Percentiles rank a stretch among this genome's conserved stretches.
Conservation (phyloP, 1,139 yeast species). For the Taphrina flavorubra region DNA sequence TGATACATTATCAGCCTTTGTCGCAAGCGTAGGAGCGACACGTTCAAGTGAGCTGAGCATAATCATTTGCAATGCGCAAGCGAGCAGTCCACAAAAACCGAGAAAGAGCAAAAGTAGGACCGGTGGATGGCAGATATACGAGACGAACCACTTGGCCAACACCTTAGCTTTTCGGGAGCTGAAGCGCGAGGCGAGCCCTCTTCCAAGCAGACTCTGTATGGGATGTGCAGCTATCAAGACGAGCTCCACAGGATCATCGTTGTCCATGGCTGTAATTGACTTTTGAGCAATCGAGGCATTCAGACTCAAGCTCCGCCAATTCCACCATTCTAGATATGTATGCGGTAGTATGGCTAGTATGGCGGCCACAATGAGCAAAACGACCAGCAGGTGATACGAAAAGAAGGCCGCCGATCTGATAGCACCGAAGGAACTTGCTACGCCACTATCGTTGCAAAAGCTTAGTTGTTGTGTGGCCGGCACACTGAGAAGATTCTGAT, state of each 20-base stretch:
- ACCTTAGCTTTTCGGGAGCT: conserved; percentile 14
- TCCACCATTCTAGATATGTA: conserved; percentile 56
- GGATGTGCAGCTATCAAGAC: conserved; percentile 45
- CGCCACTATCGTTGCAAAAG: conserved; percentile 48
- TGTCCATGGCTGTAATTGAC: conserved; percentile 43
- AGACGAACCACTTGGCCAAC: conserved; percentile 51
- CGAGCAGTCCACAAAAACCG: conserved; percentile 56
- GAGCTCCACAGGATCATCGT: conserved; percentile 46
- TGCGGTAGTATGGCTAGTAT: conserved; percentile 55
- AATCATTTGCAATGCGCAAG: conserved; percentile 55
- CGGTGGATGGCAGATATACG: conserved; percentile 50
- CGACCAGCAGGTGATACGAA: conserved; percentile 54
- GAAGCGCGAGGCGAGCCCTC: conserved; percentile 37
- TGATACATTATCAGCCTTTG: conserved; percentile 43
- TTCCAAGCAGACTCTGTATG: conserved; percentile 41
- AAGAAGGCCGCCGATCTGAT: conserved; percentile 51
- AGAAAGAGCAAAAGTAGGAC: conserved; percentile 53
- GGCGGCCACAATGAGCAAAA: conserved; percentile 55
- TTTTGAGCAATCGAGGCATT: conserved; percentile 43
- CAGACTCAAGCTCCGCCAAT: conserved; percentile 58
- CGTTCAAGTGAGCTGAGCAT: conserved; percentile 51
- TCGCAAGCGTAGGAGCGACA: conserved; percentile 45
- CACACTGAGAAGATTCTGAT: conserved; percentile 49
- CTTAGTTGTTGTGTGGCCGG: conserved; percentile 44
- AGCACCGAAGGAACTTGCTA: conserved; percentile 49